Evolutionary conservation across 2,329 filamentous ascomycete genomes (phyloP), one percentile per base, ranked within the genome.

Genomic region (Colletotrichum sp.): DNA sequence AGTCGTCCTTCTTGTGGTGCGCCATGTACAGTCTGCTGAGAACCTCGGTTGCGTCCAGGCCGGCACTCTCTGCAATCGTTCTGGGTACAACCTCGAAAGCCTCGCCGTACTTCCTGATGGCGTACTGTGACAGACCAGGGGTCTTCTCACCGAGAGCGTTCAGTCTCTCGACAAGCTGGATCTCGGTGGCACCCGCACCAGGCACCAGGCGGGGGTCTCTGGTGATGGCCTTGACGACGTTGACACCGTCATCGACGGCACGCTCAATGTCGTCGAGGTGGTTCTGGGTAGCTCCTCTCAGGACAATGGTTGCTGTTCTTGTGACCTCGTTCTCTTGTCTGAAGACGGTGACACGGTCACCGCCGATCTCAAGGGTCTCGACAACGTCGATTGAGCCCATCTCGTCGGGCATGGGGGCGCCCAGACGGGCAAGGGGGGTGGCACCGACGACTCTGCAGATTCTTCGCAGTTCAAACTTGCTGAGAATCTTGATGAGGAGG

Each of bases 371-470:
- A 60, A 97, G 91, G 2, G 97, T 98, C 90, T 99, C 97, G 36
- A 99, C 97, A 73, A 99, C 86, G 83, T 99, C 97, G 78, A 99
- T 93, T 80, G 87, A 94, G 78, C 97, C 97, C 96, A 98, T 98
- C 90, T 99, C 97, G 80, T 99, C 97, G n/a, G 97, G 97, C 97
- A 99, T 99, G 60, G 97, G 97, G 18, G 97, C 97, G 78, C 97
- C 97, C 64, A 99, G 90, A 81, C 97, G 94, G 69, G 97, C 97
- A 77, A 99, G 91, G n/a, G 97, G 97, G 16, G 97, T 98, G 72
- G 97, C 97, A 77, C 96, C 96, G 68, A 98, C 96, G 28, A 99
- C 97, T 77, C 97, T 94, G 90, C 97, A 99, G 81, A 98, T 89
- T 82, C 97, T 92, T 80, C 97, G 94, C 76, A 99, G 92, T 87